Evolutionary conservation across 2,329 filamentous ascomycete genomes (phyloP), one percentile per base, ranked within the genome.

Genomic region (Aquanectria penicillioides): DNA sequence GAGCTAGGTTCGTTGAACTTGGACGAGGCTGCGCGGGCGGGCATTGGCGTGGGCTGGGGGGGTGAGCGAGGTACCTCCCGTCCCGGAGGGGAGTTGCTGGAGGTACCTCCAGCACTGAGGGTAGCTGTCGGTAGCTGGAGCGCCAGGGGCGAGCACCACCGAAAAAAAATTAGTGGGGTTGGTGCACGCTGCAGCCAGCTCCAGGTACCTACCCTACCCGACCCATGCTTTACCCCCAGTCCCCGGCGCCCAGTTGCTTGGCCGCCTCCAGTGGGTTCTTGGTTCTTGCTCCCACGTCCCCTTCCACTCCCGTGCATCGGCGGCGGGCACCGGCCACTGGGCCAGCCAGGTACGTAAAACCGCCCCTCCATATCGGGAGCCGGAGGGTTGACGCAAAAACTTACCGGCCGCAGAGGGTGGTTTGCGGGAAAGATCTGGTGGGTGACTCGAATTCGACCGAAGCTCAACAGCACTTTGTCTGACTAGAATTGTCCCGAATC

Each of bases 1-100:
- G 66, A 67, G 63, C 64, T 66, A 64, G 65, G 62, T 68, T 69
- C 57, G 64, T 66, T 70, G 68, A 52, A 68, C 63, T 63, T 66
- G 51, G 34, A 66, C 61, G 65, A 70, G 63, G 65, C 63, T 67
- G 67, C 66, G 52, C 31, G 56, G 49, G 36, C 55, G 43, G 28
- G 49, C 33, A 50, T 50, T 53, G 52, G 54, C 43, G 40, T 51
- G 20, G 48, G 57, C 53, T 61, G 58, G 62, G 46, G 55, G 51
- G 17, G 41, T 29, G 36, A 22, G 31, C 26, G 52, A 51, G 41
- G 61, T 64, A 60, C 64, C 48, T 50, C 33, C 47, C 47, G 26
- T 26, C 34, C 37, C 18, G 17, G 29, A 36, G 44, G 29, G n/a
- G n/a, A n/a, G n/a, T n/a, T n/a, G n/a, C 38, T 9, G 18, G 38